Conservation (phyloP, 768 basidiomycete species). For the Boletus barrowsii region DNA sequence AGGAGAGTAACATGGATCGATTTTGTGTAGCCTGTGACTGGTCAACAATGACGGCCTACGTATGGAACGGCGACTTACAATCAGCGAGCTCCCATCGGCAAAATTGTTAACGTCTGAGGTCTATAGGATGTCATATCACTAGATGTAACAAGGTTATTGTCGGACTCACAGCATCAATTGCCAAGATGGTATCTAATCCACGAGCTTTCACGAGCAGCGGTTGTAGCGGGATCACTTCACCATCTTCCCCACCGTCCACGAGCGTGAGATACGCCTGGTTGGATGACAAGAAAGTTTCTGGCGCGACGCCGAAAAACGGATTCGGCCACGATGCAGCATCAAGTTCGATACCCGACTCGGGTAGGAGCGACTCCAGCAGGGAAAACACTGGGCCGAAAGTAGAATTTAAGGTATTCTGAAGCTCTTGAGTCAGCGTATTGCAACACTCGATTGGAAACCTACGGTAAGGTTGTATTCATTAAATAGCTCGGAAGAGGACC, state of each 20-base stretch:
- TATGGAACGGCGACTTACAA: constrained; percentile 14
- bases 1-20: constrained; percentile 35
- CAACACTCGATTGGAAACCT: neutral
- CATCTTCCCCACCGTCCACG: constrained; percentile 43
- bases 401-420: constrained; percentile 13
- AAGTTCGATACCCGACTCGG: constrained; percentile 25
- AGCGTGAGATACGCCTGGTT: constrained; percentile 32
- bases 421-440: neutral
- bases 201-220: constrained; percentile 49
- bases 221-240: constrained; percentile 45
- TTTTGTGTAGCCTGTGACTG: constrained; percentile 31
- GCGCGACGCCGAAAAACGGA: constrained; percentile 36
- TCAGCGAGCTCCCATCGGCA: constrained; percentile 24
- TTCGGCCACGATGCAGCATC: constrained; percentile 37
- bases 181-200: constrained; percentile 47
- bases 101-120: constrained; percentile 16
- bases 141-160: neutral
- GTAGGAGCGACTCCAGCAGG: constrained; percentile 19
- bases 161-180: constrained; percentile 41
- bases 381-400: constrained; percentile 11
- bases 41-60: neutral
- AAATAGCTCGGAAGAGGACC: constrained; percentile 39
- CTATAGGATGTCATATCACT: constrained; percentile 1
- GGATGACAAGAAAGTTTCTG: constrained; percentile 33
- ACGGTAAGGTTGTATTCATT: constrained; percentile 30